Conservation (phyloP, 1,284 basidiomycete genomes). For the Coriolopsis trogii region DNA sequence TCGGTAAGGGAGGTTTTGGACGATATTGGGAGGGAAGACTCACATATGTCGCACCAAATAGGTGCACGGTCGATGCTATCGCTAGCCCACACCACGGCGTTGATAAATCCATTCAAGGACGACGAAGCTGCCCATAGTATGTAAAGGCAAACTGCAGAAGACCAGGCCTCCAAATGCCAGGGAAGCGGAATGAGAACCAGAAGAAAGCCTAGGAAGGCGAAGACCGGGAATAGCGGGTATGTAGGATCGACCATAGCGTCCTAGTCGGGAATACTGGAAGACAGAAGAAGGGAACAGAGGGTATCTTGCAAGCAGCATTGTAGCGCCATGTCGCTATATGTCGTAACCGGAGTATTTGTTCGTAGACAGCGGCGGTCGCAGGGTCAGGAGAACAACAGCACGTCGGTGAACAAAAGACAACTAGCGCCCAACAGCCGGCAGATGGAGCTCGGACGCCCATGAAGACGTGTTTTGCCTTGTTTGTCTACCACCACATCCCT, state of each 20-base stretch:
- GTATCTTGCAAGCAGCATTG: no score
- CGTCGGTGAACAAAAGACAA: no score
- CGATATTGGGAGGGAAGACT: constrained; percentile 17
- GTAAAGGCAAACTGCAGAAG: constrained; percentile 40
- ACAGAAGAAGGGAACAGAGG: no score
- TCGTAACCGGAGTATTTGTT: no score
- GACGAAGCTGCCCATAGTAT: constrained; percentile 43
- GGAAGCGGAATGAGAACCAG: constrained; percentile 50
- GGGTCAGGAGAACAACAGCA: no score
- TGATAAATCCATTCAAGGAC: constrained; percentile 42
- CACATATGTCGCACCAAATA: constrained; percentile 50
- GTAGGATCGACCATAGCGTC: constrained; percentile 15
- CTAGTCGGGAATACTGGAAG: no score
- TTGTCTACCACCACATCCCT: no score
- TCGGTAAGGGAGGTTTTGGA: not conserved
- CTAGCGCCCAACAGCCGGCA: no score
- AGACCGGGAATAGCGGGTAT: constrained; percentile 42
- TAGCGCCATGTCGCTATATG: no score
- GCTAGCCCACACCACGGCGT: constrained; percentile 45
- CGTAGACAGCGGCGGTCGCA: no score
- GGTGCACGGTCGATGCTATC: constrained; percentile 37
- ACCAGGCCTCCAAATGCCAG: constrained; percentile 52
- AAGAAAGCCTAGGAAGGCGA: constrained; percentile 47
- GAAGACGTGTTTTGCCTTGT: no score
- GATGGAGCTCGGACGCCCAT: no score